Percentiles rank a stretch among this genome's conserved stretches.
phyloP scores from a whole-genome alignment of 768 basidiomycete species.

The Krasilnikovozyma curviuscula region DNA sequence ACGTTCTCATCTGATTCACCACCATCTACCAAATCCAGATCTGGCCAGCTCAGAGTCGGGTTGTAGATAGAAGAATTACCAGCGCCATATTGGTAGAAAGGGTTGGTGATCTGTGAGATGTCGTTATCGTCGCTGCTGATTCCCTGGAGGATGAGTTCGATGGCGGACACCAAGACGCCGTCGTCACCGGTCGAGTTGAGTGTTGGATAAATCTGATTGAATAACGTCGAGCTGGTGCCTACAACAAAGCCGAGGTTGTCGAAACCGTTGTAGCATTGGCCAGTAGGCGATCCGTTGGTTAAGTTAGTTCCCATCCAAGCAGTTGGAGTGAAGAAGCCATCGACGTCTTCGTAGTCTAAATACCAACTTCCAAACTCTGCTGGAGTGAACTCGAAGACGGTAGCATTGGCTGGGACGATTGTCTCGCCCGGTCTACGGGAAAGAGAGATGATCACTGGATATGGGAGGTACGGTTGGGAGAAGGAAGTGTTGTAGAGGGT shows the following conservation, averaged over 20 bases:
- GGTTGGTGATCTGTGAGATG: conserved; percentile 24
- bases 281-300: conserved; percentile 36
- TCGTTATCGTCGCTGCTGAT: conserved; percentile 23
- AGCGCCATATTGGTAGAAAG: conserved; percentile 21
- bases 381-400: conserved; percentile 25
- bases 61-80: not conserved
- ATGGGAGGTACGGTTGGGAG: conserved; percentile 18
- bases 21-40: conserved; percentile 25
- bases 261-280: conserved; percentile 46
- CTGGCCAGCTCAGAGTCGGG: conserved; percentile 18
- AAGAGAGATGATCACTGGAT: conserved; percentile 26
- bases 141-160: conserved; percentile 16
- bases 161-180: conserved; percentile 18
- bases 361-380: conserved; percentile 25
- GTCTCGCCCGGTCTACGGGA: conserved; percentile 22
- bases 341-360: not conserved
- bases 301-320: conserved; percentile 39
- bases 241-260: conserved; percentile 35
- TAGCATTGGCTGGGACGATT: conserved; percentile 23
- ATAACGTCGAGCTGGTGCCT: not conserved
- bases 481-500: conserved; percentile 14
- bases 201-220: conserved; percentile 17
- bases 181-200: conserved; percentile 16
- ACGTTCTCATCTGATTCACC: conserved; percentile 24
- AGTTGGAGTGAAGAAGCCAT: not conserved